A percentile compares a stretch with the other conserved stretches of the same genome.
Evolutionary conservation across 2,329 filamentous ascomycete species (phyloP).

Genomic region (Penicillium sp.): DNA sequence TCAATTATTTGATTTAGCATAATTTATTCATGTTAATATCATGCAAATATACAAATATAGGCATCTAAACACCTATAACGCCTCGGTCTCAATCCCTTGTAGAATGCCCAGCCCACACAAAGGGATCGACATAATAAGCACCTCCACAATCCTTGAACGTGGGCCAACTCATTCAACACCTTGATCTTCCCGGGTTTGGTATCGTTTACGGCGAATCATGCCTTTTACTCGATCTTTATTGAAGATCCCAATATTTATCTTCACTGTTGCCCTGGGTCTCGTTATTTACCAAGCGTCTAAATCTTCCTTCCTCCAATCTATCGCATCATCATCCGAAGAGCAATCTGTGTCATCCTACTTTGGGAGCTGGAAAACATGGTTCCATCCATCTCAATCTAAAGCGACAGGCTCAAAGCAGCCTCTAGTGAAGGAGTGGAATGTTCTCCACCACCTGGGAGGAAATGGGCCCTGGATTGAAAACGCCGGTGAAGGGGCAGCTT

Average conservation of each 20-base stretch:
- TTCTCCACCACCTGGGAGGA: conserved; percentile 54
- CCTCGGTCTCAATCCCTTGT: neutral
- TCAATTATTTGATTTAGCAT: neutral
- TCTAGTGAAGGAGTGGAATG: conserved; percentile 42
- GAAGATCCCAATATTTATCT: neutral
- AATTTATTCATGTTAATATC: neutral
- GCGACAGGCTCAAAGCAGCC: neutral
- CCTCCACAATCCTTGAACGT: neutral
- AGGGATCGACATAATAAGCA: neutral
- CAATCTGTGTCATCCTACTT: conserved; percentile 6
- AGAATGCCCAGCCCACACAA: neutral
- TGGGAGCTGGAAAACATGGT: conserved; percentile 23
- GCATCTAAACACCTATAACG: neutral
- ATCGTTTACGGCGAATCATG: neutral
- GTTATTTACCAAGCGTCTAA: neutral
- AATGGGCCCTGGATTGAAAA: conserved; percentile 57
- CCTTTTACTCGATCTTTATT: neutral
- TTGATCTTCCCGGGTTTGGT: neutral
- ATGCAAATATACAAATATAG: neutral
- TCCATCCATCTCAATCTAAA: conserved; percentile 8
- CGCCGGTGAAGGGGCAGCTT: conserved; percentile 34
- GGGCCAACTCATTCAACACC: neutral
- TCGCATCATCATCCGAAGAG: neutral
- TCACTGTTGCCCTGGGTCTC: neutral
- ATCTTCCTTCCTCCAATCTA: neutral